Base-by-base conservation (phyloP, 1,284 basidiomycete species). In the Microbotryum lychnidis-dioicae region DNA sequence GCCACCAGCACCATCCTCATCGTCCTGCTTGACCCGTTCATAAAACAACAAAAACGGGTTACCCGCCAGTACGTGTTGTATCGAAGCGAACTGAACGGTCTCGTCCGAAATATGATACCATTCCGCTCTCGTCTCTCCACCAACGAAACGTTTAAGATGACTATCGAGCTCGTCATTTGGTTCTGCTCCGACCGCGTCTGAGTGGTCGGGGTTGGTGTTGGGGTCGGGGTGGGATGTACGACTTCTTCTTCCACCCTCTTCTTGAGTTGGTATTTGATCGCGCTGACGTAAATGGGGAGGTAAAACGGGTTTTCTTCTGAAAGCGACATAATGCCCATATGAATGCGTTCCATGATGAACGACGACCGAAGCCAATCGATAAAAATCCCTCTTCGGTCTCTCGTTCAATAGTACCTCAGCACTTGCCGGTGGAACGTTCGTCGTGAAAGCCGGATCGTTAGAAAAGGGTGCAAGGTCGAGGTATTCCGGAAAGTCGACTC, bases 251-350 rank as follows among this genome's bases (percentile, higher is more conserved):
- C 31, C 31, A 31, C 31, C 31, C 9, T 9, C 8, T 29, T 14
- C 12, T 10, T 25, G 27, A 9, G 33, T 20, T 10, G 2, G 50
- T 5, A 6, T 20, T 25, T 0, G 37, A 25, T 18, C 31, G 21
- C 25, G 20, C n/a, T 16, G 54, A 8, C 23, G 25, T 29, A n/a
- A 18, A 56, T 25, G 54, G 21, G 25, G 25, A 29, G 18, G 31
- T 1, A 23, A 29, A 23, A 29, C 14, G 0, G 69, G 67, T 10
- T 63, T 87, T 46, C 91, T 80, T n/a, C 91, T 80, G 74, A 84
- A 92, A 67, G 87, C 89, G 64, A 94, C 82, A 73, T 92, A 96
- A 74, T 96, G 92, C 2, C 92, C 91, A 71, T 87, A 92, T 7
- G 84, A 86, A 72, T 93, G 90, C 62, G 84, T 83, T 21, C 91